Base-by-base conservation (phyloP, 768 basidiomycete species). In the Panellus pusillus region DNA sequence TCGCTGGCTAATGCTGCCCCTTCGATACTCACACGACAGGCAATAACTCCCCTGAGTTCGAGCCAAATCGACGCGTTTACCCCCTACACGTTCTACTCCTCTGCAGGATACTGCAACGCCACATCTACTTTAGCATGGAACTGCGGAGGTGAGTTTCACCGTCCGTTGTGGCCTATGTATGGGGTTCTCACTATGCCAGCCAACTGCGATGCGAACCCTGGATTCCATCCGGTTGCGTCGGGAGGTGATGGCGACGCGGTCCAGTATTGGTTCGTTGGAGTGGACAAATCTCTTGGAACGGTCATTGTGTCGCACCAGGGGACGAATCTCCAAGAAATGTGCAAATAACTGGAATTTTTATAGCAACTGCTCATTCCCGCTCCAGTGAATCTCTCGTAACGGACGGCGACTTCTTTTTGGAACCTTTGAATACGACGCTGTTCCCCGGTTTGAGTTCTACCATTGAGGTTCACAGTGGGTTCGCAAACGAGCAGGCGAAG, bases 61-160 rank as follows among this genome's bases (percentile, higher is more conserved):
- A 20, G 75, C 0, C 70, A 81, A 58, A 73, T 83, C 7, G 58
- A 69, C 7, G 32, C 60, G 12, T 84, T 74, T 64, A 74, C 61
- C 35, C 73, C 82, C 0, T 84, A 76, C 68, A 75, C 79, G 0
- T 69, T 65, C 50, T 83, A 77, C 58, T 80, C 83, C 0, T 75
- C 76, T 32, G 64, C 80, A 9, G 82, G 71, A 1, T 79, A 80
- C 58, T 86, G 84, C 51, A 47, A 65, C 14, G 67, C 80, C 6
- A 47, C 72, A 4, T 48, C 66, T 37, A 79, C 76, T 20, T 57
- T 75, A 38, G 69, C 71, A 18, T 84, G 83, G 81, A 63, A 73
- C 28, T 85, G 83, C 65, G 84, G 84, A 66, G 56, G 76, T 72
- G 37, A 36, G 72, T 20, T 52, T 15, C 38, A 19, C 43, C 14